phyloP scores from a whole-genome alignment of 1,284 basidiomycete species.

The Moniliophthora roreri region DNA sequence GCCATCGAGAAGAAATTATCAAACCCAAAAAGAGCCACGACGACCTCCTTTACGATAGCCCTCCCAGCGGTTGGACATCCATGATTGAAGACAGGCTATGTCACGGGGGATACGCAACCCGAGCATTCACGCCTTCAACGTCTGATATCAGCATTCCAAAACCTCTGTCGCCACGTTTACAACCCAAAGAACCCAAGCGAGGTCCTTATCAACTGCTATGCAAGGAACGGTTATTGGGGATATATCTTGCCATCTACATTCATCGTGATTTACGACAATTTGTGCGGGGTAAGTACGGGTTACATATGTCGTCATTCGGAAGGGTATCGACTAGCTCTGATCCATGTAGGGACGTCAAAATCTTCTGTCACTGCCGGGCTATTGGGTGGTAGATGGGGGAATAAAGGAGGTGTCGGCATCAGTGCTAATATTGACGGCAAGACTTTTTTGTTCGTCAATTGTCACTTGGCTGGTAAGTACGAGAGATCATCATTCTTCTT shows the following conservation, averaged over 20 bases:
- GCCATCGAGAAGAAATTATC: slow-evolving; percentile 32
- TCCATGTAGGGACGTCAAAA: slow-evolving; percentile 55
- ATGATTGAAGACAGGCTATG: slow-evolving; percentile 74
- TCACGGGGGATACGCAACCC: slow-evolving; percentile 36
- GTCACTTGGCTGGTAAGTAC: slow-evolving; percentile 78
- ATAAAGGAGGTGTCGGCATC: slow-evolving; percentile 85
- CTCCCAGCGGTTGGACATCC: slow-evolving; percentile 64
- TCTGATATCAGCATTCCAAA: slow-evolving; percentile 37
- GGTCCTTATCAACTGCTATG: slow-evolving; percentile 79
- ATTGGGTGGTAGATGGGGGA: slow-evolving; percentile 85
- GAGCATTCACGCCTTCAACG: slow-evolving; percentile 29
- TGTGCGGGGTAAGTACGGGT: slow-evolving; percentile 47
- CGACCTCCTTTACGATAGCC: slow-evolving; percentile 33
- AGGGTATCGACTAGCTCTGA: not conserved
- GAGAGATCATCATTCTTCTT: not conserved
- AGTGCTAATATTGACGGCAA: slow-evolving; percentile 73
- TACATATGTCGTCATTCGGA: not conserved
- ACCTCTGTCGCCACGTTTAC: slow-evolving; percentile 35
- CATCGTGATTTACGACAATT: slow-evolving; percentile 63
- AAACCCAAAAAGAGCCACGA: slow-evolving; percentile 32
- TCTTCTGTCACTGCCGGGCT: slow-evolving; percentile 81
- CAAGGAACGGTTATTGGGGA: slow-evolving; percentile 88
- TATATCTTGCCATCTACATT: slow-evolving; percentile 76
- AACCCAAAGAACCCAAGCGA: slow-evolving; percentile 41
- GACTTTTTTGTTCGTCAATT: slow-evolving; percentile 82